phyloP scores from a whole-genome alignment of 352 stramenopile species.

The Blastocystis sp. region DNA sequence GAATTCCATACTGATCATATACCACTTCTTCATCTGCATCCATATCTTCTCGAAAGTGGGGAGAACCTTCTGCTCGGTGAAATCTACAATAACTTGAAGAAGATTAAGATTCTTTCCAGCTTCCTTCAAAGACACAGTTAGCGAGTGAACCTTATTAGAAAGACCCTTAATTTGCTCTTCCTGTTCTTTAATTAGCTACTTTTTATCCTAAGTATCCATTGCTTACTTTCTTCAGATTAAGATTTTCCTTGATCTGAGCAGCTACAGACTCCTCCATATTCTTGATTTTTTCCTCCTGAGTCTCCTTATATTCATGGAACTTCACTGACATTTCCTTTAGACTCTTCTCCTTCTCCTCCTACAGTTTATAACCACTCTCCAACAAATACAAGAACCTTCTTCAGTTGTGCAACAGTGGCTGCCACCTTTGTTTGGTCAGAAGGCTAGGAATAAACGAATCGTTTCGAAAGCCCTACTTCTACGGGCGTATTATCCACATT shows the following conservation, averaged over 20 bases:
- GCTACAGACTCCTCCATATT: not conserved
- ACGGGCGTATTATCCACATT: not conserved
- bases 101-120: not conserved
- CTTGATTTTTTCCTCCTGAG: not conserved
- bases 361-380: not conserved
- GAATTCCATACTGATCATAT: not conserved
- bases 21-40: not conserved
- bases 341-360: not conserved
- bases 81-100: not conserved
- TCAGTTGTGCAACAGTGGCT: not conserved
- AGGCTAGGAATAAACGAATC: not conserved
- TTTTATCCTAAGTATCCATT: not conserved
- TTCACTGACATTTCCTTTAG: not conserved
- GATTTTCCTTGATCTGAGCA: not conserved
- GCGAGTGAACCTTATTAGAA: not conserved
- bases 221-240: not conserved
- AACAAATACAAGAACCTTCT: not conserved
- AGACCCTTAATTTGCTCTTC: not conserved
- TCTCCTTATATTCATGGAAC: not conserved
- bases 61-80: constrained; percentile 17
- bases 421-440: not conserved
- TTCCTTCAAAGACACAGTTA: not conserved
- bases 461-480: not conserved
- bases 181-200: not conserved
- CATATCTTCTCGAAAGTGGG: not conserved